Evolutionary conservation across 768 basidiomycete species (phyloP).

Genomic region (Pisolithus orientalis): DNA sequence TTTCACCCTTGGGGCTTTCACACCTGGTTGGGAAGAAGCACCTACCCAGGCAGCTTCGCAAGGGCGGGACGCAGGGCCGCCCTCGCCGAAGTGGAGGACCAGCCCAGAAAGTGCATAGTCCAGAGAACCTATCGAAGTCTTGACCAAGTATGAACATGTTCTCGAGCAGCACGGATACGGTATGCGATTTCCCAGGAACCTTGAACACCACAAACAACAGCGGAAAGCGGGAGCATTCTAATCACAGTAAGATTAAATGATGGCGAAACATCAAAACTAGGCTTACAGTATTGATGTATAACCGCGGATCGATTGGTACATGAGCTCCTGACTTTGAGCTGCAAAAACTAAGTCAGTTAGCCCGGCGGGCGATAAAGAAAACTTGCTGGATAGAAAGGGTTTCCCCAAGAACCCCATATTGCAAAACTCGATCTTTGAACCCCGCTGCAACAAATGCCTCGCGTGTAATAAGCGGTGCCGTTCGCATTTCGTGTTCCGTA

Average conservation of each 20-base stretch:
- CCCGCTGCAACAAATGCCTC: constrained; percentile 37
- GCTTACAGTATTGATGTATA: constrained; percentile 65
- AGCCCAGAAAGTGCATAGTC: constrained; percentile 53
- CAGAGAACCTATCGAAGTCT: constrained; percentile 42
- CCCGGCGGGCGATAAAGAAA: background rate
- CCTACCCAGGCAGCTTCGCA: constrained; percentile 64
- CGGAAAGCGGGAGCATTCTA: constrained; percentile 72
- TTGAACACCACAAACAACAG: constrained; percentile 69
- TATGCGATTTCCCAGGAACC: constrained; percentile 74
- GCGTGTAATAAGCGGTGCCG: constrained; percentile 47
- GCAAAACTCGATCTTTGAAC: constrained; percentile 30
- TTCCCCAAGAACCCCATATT: constrained; percentile 61
- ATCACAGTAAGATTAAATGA: background rate
- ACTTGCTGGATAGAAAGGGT: constrained; percentile 41
- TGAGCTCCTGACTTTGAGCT: constrained; percentile 27
- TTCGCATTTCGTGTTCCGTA: constrained; percentile 30
- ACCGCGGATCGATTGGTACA: constrained; percentile 38
- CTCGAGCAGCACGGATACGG: constrained; percentile 61
- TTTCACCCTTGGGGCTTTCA: constrained; percentile 26
- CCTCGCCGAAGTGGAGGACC: constrained; percentile 66
- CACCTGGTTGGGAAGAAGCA: constrained; percentile 28
- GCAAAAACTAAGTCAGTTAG: constrained; percentile 8
- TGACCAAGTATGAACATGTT: constrained; percentile 56
- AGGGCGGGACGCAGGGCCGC: constrained; percentile 49
- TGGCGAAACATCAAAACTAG: background rate